Conservation (phyloP, 352 stramenopile species). For the Blastocystis sp. region DNA sequence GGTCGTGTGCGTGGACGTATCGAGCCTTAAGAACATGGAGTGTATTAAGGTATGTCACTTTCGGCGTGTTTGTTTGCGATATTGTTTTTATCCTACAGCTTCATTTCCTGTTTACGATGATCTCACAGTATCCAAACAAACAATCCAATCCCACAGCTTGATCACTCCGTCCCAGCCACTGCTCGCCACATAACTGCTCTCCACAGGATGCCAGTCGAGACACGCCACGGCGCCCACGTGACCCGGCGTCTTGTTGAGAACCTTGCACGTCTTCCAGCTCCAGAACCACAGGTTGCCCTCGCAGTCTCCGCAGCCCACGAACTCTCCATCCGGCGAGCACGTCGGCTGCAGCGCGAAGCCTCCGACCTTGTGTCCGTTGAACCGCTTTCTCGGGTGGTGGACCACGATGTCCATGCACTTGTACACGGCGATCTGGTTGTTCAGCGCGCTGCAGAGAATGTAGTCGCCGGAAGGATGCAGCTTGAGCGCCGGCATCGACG, state of each 20-base stretch:
- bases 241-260: slow-evolving; percentile 70
- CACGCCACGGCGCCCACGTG: slow-evolving; percentile 72
- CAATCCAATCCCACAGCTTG: slow-evolving; percentile 88
- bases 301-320: slow-evolving; percentile 83
- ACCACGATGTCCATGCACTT: slow-evolving; percentile 79
- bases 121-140: neutral
- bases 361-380: slow-evolving; percentile 79
- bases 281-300: slow-evolving; percentile 93
- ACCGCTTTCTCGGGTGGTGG: slow-evolving; percentile 66
- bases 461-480: slow-evolving; percentile 81
- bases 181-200: slow-evolving; percentile 84
- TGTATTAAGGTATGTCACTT: neutral
- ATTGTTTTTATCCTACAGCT: too few relatives aligned
- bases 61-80: slow-evolving; percentile 24
- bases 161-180: slow-evolving; percentile 97
- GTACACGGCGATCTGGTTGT: slow-evolving; percentile 97
- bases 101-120: too few relatives aligned
- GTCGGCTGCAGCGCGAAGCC: slow-evolving; percentile 89
- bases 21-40: slow-evolving; percentile 11
- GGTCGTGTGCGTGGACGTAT: slow-evolving; percentile 50
- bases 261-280: slow-evolving; percentile 90
- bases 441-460: slow-evolving; percentile 85
- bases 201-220: slow-evolving; percentile 87
- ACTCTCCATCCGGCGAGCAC: slow-evolving; percentile 88
- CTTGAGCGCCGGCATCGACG: slow-evolving; percentile 89